These are phyloP conservation scores for Nigrograna mackinnonii DNA, from an alignment of 2,329 filamentous ascomycete genomes.

Conservation along the genomic window DNA sequence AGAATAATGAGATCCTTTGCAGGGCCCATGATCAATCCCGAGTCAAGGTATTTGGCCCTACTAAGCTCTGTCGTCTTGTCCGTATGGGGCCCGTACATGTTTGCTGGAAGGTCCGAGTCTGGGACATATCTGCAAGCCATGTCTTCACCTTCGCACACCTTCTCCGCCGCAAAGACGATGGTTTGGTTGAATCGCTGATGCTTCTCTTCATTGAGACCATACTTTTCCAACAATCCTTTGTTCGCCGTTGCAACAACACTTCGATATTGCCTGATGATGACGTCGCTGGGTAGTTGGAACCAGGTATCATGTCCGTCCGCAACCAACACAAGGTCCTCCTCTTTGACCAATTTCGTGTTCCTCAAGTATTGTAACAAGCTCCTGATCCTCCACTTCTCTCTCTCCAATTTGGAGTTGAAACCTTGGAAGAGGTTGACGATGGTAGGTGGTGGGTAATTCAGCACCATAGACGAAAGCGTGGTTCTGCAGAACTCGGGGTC, in stretches of 20 bases:
- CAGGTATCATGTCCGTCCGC: slow-evolving; percentile 67
- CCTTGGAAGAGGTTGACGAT: slow-evolving; percentile 51
- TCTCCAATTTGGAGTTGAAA: slow-evolving; percentile 25
- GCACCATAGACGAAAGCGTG: slow-evolving; percentile 59
- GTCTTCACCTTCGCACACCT: slow-evolving; percentile 55
- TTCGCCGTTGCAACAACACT: slow-evolving; percentile 58
- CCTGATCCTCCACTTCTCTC: slow-evolving; percentile 50
- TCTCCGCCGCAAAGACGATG: slow-evolving; percentile 60
- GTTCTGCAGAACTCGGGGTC: slow-evolving; percentile 60
- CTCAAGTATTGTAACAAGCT: slow-evolving; percentile 54
- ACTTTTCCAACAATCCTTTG: slow-evolving; percentile 52
- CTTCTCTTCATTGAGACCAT: slow-evolving; percentile 41
- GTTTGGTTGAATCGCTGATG: slow-evolving; percentile 50
- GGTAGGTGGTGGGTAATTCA: slow-evolving; percentile 62
- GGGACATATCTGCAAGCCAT: slow-evolving; percentile 59
- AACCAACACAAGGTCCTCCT: slow-evolving; percentile 66
- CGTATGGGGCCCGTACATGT: slow-evolving; percentile 53
- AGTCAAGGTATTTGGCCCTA: slow-evolving; percentile 50
- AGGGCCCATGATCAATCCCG: slow-evolving; percentile 55
- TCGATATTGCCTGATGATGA: slow-evolving; percentile 67
- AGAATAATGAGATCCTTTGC: slow-evolving; percentile 52
- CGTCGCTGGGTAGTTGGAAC: slow-evolving; percentile 67
- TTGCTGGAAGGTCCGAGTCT: slow-evolving; percentile 52
- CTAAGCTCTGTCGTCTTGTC: slow-evolving; percentile 29
- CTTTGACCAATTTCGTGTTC: slow-evolving; percentile 50